Evolutionary conservation across 106 monocot genomes (phyloP), one percentile per base, ranked within the genome.

Genomic region (Gastrodia elata): DNA sequence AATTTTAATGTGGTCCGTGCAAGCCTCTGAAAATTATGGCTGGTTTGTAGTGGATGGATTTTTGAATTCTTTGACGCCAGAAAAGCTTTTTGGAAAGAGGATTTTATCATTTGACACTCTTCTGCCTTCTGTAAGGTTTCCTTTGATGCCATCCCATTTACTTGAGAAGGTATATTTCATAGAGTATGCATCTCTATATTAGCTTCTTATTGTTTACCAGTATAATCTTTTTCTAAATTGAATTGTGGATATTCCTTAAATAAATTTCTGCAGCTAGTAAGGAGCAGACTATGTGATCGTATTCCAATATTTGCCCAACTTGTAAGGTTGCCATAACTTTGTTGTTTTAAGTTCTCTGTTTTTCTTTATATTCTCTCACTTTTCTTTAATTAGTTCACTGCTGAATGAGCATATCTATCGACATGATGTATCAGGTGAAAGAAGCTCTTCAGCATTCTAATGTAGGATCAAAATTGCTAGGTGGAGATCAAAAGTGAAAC

Each of bases 1-100:
- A 64, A 88, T 97, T 82, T 76, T 97, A 79, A 39, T 86, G 58
- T 97, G 96, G 96, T 90, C 83, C 76, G 84, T 84, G 83, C 83
- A 86, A 80, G 86, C 82, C 42, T 71, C 74, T 84, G 80, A 97
- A 71, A 65, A 79, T 41, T 87, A 58, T 58, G 76, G 79, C 38
- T 97, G 96, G 96, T 68, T 73, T 44, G 69, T 64, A 57, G 71
- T 88, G 41, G 88, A 97, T 73, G 84, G 86, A 39, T 77, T 97
- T 55, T 76, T 92, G 28, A 75, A 37, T 37, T 80, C 82, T 34
- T 81, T 78, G 68, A 76, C 82, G 76, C 70, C 83, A 78, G 80
- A 88, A 44, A 77, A 80, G 46, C 71, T 92, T 40, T 88, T 92
- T 79, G 75, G 82, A 44, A 82, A 86, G 28, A 86, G 90, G 73